Evolutionary conservation across 257 asterid genomes (phyloP), one percentile per base, ranked within the genome.

Genomic region (Gynochthodes officinalis): DNA sequence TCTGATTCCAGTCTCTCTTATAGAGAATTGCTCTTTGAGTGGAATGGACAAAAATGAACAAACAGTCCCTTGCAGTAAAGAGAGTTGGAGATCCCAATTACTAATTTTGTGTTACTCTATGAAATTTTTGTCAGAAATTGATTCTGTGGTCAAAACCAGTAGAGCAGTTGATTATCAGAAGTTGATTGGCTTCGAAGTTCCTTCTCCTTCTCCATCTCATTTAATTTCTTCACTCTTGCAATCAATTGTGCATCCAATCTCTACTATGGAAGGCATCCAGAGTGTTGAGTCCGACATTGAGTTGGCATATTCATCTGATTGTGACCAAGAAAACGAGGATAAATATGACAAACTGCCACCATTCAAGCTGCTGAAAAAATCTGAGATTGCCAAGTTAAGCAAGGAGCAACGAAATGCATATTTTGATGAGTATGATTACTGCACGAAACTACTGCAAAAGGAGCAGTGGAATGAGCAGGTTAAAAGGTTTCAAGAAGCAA

Each of bases 61-160:
- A 44, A 63, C 32, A 23, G 42, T 81, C 64, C 81, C 78, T 49
- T 76, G 71, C 70, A 66, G 60, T 74, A 85, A 81, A 61, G 93
- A 79, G 79, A 82, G 75, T 23, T 89, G 96, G 97, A 84, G 86
- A 79, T 78, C 84, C 1, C 77, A 81, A 58, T 80, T 93, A 69
- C 79, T 90, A 77, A 77, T 86, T 64, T 52, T 87, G 76, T 90
- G 92, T 77, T 87, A 67, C 81, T 87, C 98, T 1, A 77, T 81
- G 79, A 90, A 90, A 80, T 84, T 79, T 73, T 81, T 93, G 63
- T 80, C 88, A 39, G 92, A 90, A 69, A 60, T 74, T 78, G 70
- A 72, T 73, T 81, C 88, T 57, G 42, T 75, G 62, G 66, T 78
- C 32, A 53, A 48, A 61, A 66, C 60, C 73, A 71, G 23, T 50